Evolutionary conservation across 768 basidiomycete genomes (phyloP).

Genomic region (Lactarius quietus): DNA sequence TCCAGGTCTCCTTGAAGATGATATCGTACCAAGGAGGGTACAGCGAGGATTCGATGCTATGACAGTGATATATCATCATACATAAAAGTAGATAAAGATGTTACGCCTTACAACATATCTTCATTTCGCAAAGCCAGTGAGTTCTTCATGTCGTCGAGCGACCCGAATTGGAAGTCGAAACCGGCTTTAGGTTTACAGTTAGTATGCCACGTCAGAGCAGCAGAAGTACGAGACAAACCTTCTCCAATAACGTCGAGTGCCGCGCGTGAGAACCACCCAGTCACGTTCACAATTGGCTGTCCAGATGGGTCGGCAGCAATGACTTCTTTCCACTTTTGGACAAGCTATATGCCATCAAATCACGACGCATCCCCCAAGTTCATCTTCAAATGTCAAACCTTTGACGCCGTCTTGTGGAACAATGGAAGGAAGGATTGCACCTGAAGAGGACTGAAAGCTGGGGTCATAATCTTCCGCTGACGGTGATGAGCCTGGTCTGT

Average conservation of each 20-base stretch:
- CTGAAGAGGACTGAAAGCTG: constrained; percentile 29
- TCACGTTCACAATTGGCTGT: constrained; percentile 24
- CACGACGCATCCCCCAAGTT: no score
- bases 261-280: constrained; percentile 27
- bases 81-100: background rate
- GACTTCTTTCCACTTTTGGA: constrained; percentile 29
- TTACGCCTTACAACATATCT: constrained; percentile 27
- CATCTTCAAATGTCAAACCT: constrained; percentile 16
- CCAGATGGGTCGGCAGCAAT: background rate
- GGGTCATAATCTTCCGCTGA: constrained; percentile 30
- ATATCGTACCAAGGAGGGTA: constrained; percentile 7
- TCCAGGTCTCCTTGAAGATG: constrained; percentile 1
- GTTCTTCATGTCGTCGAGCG: constrained; percentile 27
- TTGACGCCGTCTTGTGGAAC: constrained; percentile 25
- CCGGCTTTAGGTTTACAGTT: constrained; percentile 20
- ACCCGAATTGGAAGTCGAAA: constrained; percentile 29
- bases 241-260: constrained; percentile 31
- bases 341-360: constrained; percentile 21
- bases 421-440: constrained; percentile 28
- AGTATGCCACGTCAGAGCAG: background rate
- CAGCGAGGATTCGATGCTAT: background rate
- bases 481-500: constrained; percentile 28
- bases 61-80: background rate
- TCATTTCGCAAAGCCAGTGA: constrained; percentile 26
- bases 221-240: constrained; percentile 11